Evolutionary conservation across 371 early-diverging fungal genomes (phyloP).

Genomic region (Mucor irregularis): DNA sequence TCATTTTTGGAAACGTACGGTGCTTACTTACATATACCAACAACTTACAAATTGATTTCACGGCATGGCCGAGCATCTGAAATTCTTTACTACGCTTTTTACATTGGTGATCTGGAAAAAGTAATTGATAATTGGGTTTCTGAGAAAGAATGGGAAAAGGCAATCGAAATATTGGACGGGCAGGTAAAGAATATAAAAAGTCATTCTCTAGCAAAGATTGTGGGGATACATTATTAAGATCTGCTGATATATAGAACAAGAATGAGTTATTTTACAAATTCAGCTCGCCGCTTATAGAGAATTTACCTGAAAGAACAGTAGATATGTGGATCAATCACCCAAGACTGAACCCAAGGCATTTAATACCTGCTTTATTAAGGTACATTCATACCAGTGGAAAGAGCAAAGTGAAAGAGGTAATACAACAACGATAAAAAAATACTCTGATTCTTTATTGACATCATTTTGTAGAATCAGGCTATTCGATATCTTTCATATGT

Average conservation of each 20-base stretch:
- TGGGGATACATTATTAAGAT: too few species aligned
- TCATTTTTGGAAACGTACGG: conserved; percentile 70
- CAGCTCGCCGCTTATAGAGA: conserved; percentile 79
- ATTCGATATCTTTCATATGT: conserved; percentile 86
- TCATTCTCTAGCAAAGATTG: neutral
- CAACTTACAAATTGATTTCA: conserved; percentile 77
- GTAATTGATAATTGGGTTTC: conserved; percentile 81
- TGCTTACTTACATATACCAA: conserved; percentile 60
- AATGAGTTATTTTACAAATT: conserved; percentile 85
- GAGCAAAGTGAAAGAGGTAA: conserved; percentile 27
- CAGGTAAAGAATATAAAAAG: conserved; percentile 65
- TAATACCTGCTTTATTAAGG: conserved; percentile 89
- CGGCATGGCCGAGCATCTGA: conserved; percentile 83
- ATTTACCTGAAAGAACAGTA: conserved; percentile 78
- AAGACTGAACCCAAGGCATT: conserved; percentile 73
- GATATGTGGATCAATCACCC: conserved; percentile 84
- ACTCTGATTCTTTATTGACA: too few species aligned
- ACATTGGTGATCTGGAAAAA: conserved; percentile 79
- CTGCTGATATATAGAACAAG: conserved; percentile 51
- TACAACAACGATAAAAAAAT: neutral
- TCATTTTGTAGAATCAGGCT: conserved; percentile 71
- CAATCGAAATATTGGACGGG: conserved; percentile 72
- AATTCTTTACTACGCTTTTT: conserved; percentile 73
- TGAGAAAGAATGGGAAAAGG: conserved; percentile 72
- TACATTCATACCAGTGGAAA: conserved; percentile 58